Evolutionary conservation across 2,329 filamentous ascomycete genomes (phyloP).

Genomic region (Pestalotiopsis sp.): DNA sequence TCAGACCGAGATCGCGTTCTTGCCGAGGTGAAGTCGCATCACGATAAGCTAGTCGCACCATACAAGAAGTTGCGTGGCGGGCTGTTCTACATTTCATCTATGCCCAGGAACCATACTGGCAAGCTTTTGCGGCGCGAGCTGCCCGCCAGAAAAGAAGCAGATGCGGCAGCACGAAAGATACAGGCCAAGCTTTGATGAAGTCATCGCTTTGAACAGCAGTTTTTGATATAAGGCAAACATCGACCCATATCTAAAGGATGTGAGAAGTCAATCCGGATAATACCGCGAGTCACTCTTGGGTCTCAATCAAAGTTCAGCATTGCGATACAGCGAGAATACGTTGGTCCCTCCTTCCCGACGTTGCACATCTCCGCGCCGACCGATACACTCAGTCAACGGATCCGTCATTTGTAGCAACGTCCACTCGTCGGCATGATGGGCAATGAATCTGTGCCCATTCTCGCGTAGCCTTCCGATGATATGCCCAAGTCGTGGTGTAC

Average conservation of each 20-base stretch:
- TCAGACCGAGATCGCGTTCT: slow-evolving; percentile 20
- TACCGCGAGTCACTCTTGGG: too few relatives aligned
- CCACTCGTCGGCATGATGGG: slow-evolving; percentile 55
- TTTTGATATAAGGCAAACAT: too few relatives aligned
- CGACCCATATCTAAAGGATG: too few relatives aligned
- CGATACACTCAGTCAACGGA: not conserved
- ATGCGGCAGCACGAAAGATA: not conserved
- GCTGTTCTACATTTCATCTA: slow-evolving; percentile 24
- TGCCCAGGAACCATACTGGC: slow-evolving; percentile 32
- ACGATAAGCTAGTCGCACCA: slow-evolving; percentile 26
- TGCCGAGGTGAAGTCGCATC: slow-evolving; percentile 25
- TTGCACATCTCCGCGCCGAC: not conserved
- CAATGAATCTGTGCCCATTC: slow-evolving; percentile 53
- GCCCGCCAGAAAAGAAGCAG: not conserved
- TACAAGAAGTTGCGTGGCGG: slow-evolving; percentile 38
- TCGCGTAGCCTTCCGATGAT: slow-evolving; percentile 53
- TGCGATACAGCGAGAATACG: not conserved
- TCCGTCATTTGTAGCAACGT: slow-evolving; percentile 44
- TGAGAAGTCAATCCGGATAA: too few relatives aligned
- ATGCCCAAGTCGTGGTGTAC: slow-evolving; percentile 47
- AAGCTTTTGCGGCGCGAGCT: slow-evolving; percentile 31
- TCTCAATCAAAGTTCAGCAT: not conserved
- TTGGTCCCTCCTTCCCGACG: not conserved
- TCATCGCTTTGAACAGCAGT: too few relatives aligned
- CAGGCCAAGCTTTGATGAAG: too few relatives aligned